Percentiles rank a stretch among this genome's conserved stretches.
Conservation (phyloP, 306 rosid genomes). For the Quercus gilva region DNA sequence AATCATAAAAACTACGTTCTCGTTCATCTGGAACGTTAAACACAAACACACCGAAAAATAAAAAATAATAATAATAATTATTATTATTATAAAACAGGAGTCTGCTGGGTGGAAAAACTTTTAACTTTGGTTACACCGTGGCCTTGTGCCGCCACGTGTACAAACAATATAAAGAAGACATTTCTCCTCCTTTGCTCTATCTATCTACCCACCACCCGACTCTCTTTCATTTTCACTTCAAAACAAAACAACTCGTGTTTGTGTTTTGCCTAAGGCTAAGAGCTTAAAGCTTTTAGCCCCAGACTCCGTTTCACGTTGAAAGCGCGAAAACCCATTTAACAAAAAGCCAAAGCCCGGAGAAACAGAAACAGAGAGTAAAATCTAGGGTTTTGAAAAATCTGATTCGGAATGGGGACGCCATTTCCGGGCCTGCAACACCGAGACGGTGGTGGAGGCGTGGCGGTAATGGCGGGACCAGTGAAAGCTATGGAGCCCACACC, state of each 20-base stretch:
- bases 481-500: conserved; percentile 31
- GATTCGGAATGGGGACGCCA: conserved; percentile 48
- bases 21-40: too few relatives aligned
- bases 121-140: conserved; percentile 14
- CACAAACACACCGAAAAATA: too few relatives aligned
- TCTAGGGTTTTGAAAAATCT: conserved; percentile 18
- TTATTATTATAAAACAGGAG: too few relatives aligned
- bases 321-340: neutral
- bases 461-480: conserved; percentile 33
- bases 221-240: too few relatives aligned
- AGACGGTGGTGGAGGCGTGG: conserved; percentile 35
- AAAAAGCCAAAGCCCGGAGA: neutral
- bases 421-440: conserved; percentile 23
- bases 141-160: conserved; percentile 20
- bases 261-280: too few relatives aligned
- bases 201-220: too few relatives aligned
- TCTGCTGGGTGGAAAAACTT: too few relatives aligned
- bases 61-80: too few relatives aligned
- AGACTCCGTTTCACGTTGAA: neutral
- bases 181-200: neutral
- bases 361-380: neutral
- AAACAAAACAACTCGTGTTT: too few relatives aligned
- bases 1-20: neutral
- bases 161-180: neutral
- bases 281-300: too few relatives aligned